These are phyloP conservation scores for Saturnispora sanitii DNA, from an alignment of 805 yeast genomes.

Conservation along the genomic window DNA sequence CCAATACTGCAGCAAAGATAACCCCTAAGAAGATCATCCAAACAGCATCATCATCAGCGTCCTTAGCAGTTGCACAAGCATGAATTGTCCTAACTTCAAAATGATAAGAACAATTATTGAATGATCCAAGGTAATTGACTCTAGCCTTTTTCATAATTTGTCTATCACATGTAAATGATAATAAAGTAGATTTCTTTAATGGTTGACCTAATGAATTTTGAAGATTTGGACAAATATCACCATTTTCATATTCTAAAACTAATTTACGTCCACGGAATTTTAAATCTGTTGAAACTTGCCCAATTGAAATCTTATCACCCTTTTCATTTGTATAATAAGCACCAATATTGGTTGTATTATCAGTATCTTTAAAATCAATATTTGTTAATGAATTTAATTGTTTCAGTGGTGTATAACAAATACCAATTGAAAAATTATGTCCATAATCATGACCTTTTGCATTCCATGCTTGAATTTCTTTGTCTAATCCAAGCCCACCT, in stretches of 20 bases:
- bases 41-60: constrained; percentile 53
- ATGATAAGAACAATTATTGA: constrained; percentile 70
- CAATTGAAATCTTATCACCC: constrained; percentile 43
- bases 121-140: constrained; percentile 58
- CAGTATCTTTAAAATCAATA: constrained; percentile 26
- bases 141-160: constrained; percentile 58
- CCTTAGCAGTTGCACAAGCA: constrained; percentile 76
- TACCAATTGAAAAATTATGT: constrained; percentile 63
- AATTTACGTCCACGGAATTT: constrained; percentile 62
- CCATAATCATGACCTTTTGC: constrained; percentile 65
- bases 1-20: constrained; percentile 31
- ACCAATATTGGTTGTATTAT: constrained; percentile 39
- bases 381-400: constrained; percentile 17
- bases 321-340: constrained; percentile 43
- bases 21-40: constrained; percentile 56
- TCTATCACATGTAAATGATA: constrained; percentile 72
- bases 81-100: constrained; percentile 78
- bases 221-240: constrained; percentile 44
- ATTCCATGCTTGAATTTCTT: constrained; percentile 42
- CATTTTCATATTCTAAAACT: constrained; percentile 59
- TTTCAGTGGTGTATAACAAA: constrained; percentile 50
- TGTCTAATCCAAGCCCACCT: constrained; percentile 23
- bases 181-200: constrained; percentile 49
- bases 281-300: constrained; percentile 52
- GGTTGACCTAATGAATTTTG: constrained; percentile 36